phyloP scores from a whole-genome alignment of 2,329 filamentous ascomycete species.

The Colletotrichum zoysiae region DNA sequence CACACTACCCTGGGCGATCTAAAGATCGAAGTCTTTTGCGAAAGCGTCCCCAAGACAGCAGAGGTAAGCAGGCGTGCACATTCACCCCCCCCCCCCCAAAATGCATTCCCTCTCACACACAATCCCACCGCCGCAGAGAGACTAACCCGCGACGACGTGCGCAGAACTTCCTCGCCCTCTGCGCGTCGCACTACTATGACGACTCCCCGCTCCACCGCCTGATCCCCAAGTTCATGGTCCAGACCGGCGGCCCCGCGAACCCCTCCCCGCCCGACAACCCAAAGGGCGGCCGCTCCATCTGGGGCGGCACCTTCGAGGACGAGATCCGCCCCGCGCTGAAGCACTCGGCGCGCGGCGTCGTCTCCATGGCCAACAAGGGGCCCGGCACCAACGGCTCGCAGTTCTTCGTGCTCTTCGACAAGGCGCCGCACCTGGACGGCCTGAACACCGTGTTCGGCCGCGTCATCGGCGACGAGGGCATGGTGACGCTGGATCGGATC shows the following conservation, averaged over 20 bases:
- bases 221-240: conserved; percentile 85
- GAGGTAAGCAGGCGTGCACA: conserved; percentile 67
- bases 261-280: conserved; percentile 67
- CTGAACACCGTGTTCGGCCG: conserved; percentile 88
- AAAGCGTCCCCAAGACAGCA: conserved; percentile 91
- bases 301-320: conserved; percentile 80
- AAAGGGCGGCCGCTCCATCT: conserved; percentile 80
- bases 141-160: conserved; percentile 33
- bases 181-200: conserved; percentile 83
- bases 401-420: conserved; percentile 84
- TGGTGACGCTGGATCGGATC: conserved; percentile 76
- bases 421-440: conserved; percentile 84
- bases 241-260: conserved; percentile 75
- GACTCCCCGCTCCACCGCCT: conserved; percentile 82
- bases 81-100: not conserved
- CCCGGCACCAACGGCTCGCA: conserved; percentile 81
- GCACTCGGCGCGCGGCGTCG: conserved; percentile 76
- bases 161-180: conserved; percentile 89
- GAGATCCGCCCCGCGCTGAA: conserved; percentile 80
- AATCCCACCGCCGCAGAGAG: not conserved
- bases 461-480: conserved; percentile 73
- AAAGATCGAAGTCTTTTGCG: conserved; percentile 97
- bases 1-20: conserved; percentile 91
- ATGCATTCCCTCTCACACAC: not conserved
- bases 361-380: conserved; percentile 85